These are phyloP conservation scores for Leersia perrieri DNA, from an alignment of 176 grass and related monocot genomes.

Conservation along the genomic window DNA sequence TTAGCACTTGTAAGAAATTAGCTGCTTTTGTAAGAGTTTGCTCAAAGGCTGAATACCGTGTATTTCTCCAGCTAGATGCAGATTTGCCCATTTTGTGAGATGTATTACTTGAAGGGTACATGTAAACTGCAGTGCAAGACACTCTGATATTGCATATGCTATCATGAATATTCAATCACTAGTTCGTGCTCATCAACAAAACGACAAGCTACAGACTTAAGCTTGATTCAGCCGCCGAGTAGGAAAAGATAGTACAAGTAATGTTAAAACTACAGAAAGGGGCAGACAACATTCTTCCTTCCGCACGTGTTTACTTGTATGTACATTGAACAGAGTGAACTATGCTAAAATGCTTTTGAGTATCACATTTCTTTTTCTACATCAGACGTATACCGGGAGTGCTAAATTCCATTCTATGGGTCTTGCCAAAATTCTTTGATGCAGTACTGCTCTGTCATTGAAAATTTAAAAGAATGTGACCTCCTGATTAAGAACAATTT, in stretches of 20 bases:
- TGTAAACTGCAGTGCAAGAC: not conserved
- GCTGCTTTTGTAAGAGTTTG: not conserved
- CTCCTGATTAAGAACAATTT: not conserved
- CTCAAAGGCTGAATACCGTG: not conserved
- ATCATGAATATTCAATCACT: not conserved
- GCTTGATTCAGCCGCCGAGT: not conserved
- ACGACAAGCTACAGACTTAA: not conserved
- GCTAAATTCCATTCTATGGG: not conserved
- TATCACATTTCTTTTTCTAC: not conserved
- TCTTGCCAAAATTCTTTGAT: not conserved
- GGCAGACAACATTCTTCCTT: not conserved
- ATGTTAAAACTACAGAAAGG: not conserved
- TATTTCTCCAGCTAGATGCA: not conserved
- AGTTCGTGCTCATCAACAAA: too few species aligned
- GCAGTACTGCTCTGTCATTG: not conserved
- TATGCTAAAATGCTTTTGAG: not conserved
- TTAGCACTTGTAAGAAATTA: not conserved
- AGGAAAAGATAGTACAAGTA: not conserved
- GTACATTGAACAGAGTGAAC: not conserved
- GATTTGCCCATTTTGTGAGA: not conserved
- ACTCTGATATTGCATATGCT: not conserved
- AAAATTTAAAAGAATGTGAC: slow-evolving; percentile 32
- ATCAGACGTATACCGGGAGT: not conserved
- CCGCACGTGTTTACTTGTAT: not conserved
- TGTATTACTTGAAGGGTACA: not conserved